Percentiles rank a stretch among this genome's conserved stretches.
Conservation (phyloP, 2,329 filamentous ascomycete species). For the Fusarium sp. region DNA sequence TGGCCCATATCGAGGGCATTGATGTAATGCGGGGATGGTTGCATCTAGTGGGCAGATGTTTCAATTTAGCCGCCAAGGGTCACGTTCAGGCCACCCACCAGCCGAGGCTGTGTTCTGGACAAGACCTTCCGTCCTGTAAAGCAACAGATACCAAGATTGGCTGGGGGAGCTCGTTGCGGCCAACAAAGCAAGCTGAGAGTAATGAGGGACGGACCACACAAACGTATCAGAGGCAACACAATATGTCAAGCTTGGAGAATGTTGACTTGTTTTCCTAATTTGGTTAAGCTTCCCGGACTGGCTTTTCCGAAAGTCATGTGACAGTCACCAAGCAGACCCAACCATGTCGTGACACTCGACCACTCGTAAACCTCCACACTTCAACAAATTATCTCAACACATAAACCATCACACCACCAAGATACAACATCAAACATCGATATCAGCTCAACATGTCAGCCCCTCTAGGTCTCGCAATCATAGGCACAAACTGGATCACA, state of each 20-base stretch:
- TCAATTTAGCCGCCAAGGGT: not conserved
- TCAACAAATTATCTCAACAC: conserved; percentile 1
- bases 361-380: not conserved
- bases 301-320: not conserved
- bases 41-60: not conserved
- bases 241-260: not conserved
- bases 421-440: not conserved
- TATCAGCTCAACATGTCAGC: conserved; percentile 15
- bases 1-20: not conserved
- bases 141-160: not conserved
- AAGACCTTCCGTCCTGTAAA: not conserved
- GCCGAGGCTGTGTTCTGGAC: not conserved
- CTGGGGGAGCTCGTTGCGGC: not conserved
- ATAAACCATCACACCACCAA: not conserved
- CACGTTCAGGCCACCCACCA: not conserved
- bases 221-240: too few relatives aligned
- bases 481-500: conserved; percentile 40
- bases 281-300: too few relatives aligned
- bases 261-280: not conserved
- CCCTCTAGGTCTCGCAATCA: conserved; percentile 32
- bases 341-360: not conserved
- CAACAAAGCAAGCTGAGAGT: not conserved
- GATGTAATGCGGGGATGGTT: not conserved
- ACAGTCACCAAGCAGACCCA: not conserved
- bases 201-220: too few relatives aligned